Conservation (phyloP, 2,329 filamentous ascomycete species). For the Graphilbum sp. region DNA sequence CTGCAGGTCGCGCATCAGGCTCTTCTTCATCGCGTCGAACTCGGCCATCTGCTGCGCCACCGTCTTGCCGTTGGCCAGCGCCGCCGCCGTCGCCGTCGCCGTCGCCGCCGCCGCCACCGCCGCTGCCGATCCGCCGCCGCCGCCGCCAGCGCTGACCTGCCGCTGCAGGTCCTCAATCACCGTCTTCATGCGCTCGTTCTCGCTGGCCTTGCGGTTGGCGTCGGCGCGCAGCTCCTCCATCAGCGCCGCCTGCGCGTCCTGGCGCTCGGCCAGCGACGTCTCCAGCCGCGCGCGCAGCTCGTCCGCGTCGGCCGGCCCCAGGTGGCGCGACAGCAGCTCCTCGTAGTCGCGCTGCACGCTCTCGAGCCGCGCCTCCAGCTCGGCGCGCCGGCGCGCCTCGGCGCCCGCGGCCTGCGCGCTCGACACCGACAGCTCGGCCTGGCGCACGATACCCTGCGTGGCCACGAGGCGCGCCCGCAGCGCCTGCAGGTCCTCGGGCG, state of each 20-base stretch:
- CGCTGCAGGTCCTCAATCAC: constrained; percentile 68
- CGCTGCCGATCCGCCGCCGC: constrained; percentile 5
- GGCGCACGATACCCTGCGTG: constrained; percentile 80
- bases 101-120: constrained; percentile 26
- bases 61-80: constrained; percentile 63
- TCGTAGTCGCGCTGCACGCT: constrained; percentile 72
- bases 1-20: constrained; percentile 93
- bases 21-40: constrained; percentile 99
- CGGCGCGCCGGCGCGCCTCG: constrained; percentile 51
- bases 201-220: constrained; percentile 59
- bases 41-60: constrained; percentile 96
- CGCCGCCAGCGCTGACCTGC: constrained; percentile 47
- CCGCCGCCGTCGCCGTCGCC: constrained; percentile 6
- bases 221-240: constrained; percentile 64
- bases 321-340: constrained; percentile 60
- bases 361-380: constrained; percentile 61
- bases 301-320: constrained; percentile 62
- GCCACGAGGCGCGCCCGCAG: constrained; percentile 69
- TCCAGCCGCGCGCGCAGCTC: constrained; percentile 70
- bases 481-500: constrained; percentile 63
- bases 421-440: constrained; percentile 76
- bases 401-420: constrained; percentile 47
- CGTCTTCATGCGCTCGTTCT: constrained; percentile 65
- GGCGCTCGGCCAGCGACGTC: constrained; percentile 59
- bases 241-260: constrained; percentile 56